Evolutionary conservation across 106 monocot genomes (phyloP), one percentile per base, ranked within the genome.

Genomic region (Allium sativum): DNA sequence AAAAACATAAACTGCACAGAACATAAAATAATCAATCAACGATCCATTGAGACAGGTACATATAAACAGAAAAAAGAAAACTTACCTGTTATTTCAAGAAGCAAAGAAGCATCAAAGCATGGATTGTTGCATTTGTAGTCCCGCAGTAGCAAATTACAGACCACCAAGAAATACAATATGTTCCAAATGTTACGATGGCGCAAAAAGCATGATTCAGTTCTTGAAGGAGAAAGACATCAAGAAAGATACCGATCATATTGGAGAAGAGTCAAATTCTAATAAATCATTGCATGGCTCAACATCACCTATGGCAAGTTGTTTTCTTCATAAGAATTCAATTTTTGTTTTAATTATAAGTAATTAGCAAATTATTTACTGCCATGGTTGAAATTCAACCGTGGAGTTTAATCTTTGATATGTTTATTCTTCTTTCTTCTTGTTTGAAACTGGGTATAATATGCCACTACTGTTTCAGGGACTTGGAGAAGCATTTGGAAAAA

Each of bases 91-190:
- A 21, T 22, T 56, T 56, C 10, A 12, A 18, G 43, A 45, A 19
- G 46, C 13, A 45, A 18, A 13, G 53, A 64, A 18, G 44, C 0
- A 68, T 48, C 19, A 48, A 42, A 14, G 50, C 3, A 45, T 93
- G 92, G 92, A 93, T 78, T 93, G 92, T 78, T 93, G 92, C 76
- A 74, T 93, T 40, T 93, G 92, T 61, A 79, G 92, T 59, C 78
- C 87, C 44, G 62, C 77, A 74, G 81, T 73, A 6, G 55, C 77
- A 21, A 22, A 72, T 11, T 88, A 72, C 70, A 76, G 77, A 64
- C 84, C 72, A 59, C 87, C 87, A n/a, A 87, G 92, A 59, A 88
- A 93, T 61, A 67, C 74, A 48, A 84, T 93, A 52, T 93, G 92
- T 64, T 31, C 58, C 2, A 71, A 79, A 56, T 93, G 92, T 81